A percentile compares a stretch with the other conserved stretches of the same genome.
These are phyloP conservation scores for Hibiscus trionum DNA, from an alignment of 345 rosid genomes.

Conservation along the genomic window DNA sequence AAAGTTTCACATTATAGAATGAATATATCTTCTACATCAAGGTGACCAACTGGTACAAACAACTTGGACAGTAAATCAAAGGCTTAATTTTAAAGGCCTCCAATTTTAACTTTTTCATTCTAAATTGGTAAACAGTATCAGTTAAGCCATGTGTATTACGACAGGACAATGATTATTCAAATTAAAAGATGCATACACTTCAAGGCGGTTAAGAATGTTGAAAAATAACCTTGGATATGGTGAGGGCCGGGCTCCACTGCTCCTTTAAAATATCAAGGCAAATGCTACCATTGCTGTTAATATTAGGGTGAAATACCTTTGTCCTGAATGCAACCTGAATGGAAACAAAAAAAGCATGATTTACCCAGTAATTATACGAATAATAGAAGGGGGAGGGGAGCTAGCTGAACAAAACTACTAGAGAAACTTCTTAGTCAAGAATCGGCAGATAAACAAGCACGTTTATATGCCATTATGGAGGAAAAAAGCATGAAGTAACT, in stretches of 20 bases:
- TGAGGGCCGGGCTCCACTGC: constrained; percentile 96
- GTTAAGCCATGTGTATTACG: too few relatives aligned
- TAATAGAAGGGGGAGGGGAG: too few relatives aligned
- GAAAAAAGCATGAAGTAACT: neutral
- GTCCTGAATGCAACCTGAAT: constrained; percentile 85
- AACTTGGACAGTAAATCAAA: neutral
- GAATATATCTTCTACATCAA: neutral
- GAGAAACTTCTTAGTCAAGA: neutral
- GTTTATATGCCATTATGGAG: neutral
- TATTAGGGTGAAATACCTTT: constrained; percentile 92
- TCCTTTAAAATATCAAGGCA: constrained; percentile 97
- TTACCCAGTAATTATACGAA: neutral
- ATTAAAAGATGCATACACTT: neutral
- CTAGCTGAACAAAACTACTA: neutral
- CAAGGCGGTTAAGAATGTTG: neutral
- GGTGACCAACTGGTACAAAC: neutral
- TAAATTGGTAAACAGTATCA: neutral
- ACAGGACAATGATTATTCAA: neutral
- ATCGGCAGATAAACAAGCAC: neutral
- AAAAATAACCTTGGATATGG: constrained; percentile 75
- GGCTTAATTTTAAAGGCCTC: neutral
- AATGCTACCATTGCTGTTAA: constrained; percentile 94
- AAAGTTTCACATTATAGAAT: neutral
- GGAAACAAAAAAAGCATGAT: neutral
- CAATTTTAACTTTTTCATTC: neutral